phyloP scores from a whole-genome alignment of 306 rosid genomes.

The Trifolium pratense region DNA sequence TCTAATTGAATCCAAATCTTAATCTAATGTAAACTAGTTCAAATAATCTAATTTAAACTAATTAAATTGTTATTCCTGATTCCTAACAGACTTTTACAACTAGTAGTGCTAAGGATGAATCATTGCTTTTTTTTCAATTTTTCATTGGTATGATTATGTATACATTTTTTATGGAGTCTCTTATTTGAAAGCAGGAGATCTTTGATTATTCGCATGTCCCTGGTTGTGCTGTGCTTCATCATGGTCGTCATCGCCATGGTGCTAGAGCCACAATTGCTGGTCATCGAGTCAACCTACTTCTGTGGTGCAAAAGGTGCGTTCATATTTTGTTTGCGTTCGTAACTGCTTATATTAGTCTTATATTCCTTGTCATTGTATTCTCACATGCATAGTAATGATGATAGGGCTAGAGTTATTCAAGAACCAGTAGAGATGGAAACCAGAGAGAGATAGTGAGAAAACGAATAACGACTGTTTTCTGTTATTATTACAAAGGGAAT shows the following conservation, averaged over 20 bases:
- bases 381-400: neutral
- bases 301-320: slow-evolving; percentile 60
- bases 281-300: slow-evolving; percentile 52
- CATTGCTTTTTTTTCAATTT: slow-evolving; percentile 29
- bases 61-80: neutral
- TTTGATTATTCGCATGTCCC: slow-evolving; percentile 55
- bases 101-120: slow-evolving; percentile 14
- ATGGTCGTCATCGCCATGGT: slow-evolving; percentile 64
- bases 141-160: neutral
- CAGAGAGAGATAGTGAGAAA: too few species aligned
- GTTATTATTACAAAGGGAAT: neutral
- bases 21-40: slow-evolving; percentile 1
- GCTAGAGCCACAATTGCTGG: slow-evolving; percentile 61
- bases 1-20: neutral
- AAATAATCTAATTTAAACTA: neutral
- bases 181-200: slow-evolving; percentile 53
- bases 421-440: neutral
- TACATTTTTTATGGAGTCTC: slow-evolving; percentile 36
- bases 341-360: slow-evolving; percentile 14
- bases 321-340: slow-evolving; percentile 2
- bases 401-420: neutral
- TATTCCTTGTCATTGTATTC: neutral
- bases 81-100: neutral
- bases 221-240: slow-evolving; percentile 62
- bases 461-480: neutral